Conservation (phyloP, 2,329 filamentous ascomycete genomes). For the Ophiocordyceps camponoti-rufipedis region DNA sequence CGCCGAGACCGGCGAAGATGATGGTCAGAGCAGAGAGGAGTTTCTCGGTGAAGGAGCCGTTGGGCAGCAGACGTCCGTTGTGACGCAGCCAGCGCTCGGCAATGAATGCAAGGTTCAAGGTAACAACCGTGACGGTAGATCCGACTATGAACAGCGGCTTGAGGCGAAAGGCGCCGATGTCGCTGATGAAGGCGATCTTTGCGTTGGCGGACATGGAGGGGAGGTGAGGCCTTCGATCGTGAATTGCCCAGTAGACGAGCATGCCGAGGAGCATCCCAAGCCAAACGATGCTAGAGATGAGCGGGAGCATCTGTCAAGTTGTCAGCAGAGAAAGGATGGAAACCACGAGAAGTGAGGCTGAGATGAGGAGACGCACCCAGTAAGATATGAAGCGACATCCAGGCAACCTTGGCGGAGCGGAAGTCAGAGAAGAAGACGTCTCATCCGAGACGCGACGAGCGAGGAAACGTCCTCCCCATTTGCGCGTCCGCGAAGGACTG, state of each 20-base stretch:
- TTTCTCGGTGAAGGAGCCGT: constrained; percentile 45
- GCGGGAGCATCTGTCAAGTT: constrained; percentile 37
- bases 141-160: constrained; percentile 68
- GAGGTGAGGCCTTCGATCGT: constrained; percentile 36
- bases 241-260: constrained; percentile 49
- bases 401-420: too few relatives aligned
- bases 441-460: not conserved
- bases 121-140: constrained; percentile 51
- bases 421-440: not conserved
- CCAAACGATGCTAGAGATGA: constrained; percentile 49
- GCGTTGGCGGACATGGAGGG: constrained; percentile 39
- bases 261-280: constrained; percentile 50
- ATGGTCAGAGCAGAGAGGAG: constrained; percentile 43
- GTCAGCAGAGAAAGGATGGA: not conserved
- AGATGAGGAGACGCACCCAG: constrained; percentile 15
- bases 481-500: not conserved
- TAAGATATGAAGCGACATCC: constrained; percentile 15
- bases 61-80: constrained; percentile 57
- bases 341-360: not conserved
- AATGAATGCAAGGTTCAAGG: constrained; percentile 65
- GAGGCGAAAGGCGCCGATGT: constrained; percentile 41
- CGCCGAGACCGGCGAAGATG: constrained; percentile 53
- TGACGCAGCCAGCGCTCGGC: constrained; percentile 77
- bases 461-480: not conserved
- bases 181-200: constrained; percentile 53